These are phyloP conservation scores for Rhizophora apiculata DNA, from an alignment of 345 rosid species.

Conservation along the genomic window DNA sequence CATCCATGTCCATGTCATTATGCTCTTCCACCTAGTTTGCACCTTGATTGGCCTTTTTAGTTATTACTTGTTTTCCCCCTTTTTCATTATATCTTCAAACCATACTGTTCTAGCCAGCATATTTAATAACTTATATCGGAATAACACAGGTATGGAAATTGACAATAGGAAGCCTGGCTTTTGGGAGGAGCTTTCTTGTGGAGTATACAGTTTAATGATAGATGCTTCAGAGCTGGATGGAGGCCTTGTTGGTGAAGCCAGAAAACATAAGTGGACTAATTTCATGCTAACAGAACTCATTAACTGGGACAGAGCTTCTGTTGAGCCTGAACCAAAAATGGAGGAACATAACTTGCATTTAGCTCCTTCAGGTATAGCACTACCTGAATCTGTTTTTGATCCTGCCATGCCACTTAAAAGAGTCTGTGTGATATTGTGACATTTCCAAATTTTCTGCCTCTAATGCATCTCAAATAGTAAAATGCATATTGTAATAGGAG, in stretches of 20 bases:
- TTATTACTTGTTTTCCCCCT: not conserved
- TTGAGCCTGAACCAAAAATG: slow-evolving; percentile 41
- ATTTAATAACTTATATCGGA: not conserved
- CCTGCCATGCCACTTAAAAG: slow-evolving; percentile 1
- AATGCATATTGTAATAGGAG: too few species aligned
- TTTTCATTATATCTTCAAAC: not conserved
- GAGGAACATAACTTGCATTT: slow-evolving; percentile 11
- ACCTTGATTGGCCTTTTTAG: not conserved
- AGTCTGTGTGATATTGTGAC: not conserved
- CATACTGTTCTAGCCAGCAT: not conserved
- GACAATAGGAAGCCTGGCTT: slow-evolving; percentile 38
- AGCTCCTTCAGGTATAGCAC: slow-evolving; percentile 24
- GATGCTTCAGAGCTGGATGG: slow-evolving; percentile 32
- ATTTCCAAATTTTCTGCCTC: not conserved
- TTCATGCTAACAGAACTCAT: slow-evolving; percentile 50
- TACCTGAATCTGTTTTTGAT: slow-evolving; percentile 20
- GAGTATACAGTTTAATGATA: slow-evolving; percentile 60
- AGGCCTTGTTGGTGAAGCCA: slow-evolving; percentile 43
- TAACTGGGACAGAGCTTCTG: slow-evolving; percentile 61
- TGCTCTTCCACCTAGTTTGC: not conserved
- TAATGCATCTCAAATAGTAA: too few species aligned
- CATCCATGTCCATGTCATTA: not conserved
- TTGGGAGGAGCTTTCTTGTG: slow-evolving; percentile 95
- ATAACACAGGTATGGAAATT: slow-evolving; percentile 44
- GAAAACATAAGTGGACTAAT: slow-evolving; percentile 63